Evolutionary conservation across 257 asterid genomes (phyloP).

Genomic region (Anisodus tanguticus): DNA sequence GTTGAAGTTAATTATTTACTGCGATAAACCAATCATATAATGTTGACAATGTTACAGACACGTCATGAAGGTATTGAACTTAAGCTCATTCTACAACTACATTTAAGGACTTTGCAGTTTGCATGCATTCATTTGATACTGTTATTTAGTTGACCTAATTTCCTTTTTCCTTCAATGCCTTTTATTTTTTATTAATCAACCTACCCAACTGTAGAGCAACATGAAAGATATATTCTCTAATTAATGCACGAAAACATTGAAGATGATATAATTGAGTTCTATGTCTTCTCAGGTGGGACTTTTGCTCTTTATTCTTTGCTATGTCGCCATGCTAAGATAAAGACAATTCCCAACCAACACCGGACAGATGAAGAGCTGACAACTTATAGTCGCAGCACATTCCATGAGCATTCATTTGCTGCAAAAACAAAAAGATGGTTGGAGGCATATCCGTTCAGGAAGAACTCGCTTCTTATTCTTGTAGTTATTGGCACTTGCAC

Average conservation of each 20-base stretch:
- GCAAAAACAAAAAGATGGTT: slow-evolving; percentile 91
- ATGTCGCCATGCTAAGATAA: slow-evolving; percentile 93
- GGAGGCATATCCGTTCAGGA: slow-evolving; percentile 69
- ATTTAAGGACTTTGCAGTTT: slow-evolving; percentile 15
- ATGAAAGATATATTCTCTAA: background rate
- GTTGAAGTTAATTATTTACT: slow-evolving; percentile 6
- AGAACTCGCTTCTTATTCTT: slow-evolving; percentile 73
- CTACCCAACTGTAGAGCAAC: background rate
- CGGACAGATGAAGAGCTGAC: slow-evolving; percentile 98
- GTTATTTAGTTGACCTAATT: slow-evolving; percentile 15
- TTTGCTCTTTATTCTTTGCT: slow-evolving; percentile 94
- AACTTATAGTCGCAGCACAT: slow-evolving; percentile 88
- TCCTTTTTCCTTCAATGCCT: background rate
- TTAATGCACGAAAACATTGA: background rate
- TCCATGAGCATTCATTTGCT: slow-evolving; percentile 88
- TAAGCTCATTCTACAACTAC: background rate
- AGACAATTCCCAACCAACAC: slow-evolving; percentile 92
- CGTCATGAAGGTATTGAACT: background rate
- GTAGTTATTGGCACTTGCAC: slow-evolving; percentile 92
- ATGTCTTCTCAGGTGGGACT: slow-evolving; percentile 68
- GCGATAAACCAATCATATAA: background rate
- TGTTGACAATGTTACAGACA: background rate
- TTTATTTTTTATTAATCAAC: background rate
- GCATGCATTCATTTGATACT: slow-evolving; percentile 18
- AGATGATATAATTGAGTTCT: background rate